Conservation (phyloP, 352 stramenopile species). For the Globisporangium spinosum region DNA sequence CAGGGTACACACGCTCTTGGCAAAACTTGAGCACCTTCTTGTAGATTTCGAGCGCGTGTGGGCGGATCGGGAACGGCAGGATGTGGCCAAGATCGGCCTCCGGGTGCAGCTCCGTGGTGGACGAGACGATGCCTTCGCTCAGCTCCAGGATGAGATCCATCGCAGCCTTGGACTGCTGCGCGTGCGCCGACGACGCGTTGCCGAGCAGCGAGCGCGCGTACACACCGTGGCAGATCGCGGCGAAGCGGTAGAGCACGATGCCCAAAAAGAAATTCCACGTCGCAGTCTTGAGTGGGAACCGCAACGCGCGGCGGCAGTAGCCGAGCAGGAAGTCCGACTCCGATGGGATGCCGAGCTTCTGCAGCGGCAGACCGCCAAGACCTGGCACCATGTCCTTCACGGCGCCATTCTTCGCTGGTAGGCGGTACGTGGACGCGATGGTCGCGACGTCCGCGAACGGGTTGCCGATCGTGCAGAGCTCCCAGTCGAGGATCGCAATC, state of each 20-base stretch:
- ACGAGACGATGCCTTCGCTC: slow-evolving; percentile 33
- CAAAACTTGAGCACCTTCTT: slow-evolving; percentile 87
- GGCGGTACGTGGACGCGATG: slow-evolving; percentile 48
- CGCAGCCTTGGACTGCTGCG: slow-evolving; percentile 53
- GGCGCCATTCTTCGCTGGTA: slow-evolving; percentile 31
- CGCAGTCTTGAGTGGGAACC: slow-evolving; percentile 44
- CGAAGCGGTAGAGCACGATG: slow-evolving; percentile 71
- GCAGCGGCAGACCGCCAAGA: slow-evolving; percentile 35
- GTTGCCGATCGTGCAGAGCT: slow-evolving; percentile 85
- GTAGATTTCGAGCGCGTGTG: slow-evolving; percentile 75
- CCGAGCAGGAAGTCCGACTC: slow-evolving; percentile 54
- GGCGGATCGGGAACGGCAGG: slow-evolving; percentile 71
- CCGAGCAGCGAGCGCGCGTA: slow-evolving; percentile 65
- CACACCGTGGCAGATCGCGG: slow-evolving; percentile 78
- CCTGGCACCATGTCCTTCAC: slow-evolving; percentile 57
- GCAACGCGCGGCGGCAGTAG: slow-evolving; percentile 51
- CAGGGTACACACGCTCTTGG: slow-evolving; percentile 85
- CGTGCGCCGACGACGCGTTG: slow-evolving; percentile 82
- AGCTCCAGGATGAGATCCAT: slow-evolving; percentile 61
- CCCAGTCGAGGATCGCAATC: slow-evolving; percentile 85
- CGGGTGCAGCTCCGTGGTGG: slow-evolving; percentile 37
- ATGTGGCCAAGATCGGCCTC: slow-evolving; percentile 50
- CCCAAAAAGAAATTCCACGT: slow-evolving; percentile 80
- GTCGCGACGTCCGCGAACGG: slow-evolving; percentile 80
- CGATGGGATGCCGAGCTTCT: slow-evolving; percentile 59